phyloP scores from a whole-genome alignment of 1,139 yeast genomes.

The Hansenula lynferdii region DNA sequence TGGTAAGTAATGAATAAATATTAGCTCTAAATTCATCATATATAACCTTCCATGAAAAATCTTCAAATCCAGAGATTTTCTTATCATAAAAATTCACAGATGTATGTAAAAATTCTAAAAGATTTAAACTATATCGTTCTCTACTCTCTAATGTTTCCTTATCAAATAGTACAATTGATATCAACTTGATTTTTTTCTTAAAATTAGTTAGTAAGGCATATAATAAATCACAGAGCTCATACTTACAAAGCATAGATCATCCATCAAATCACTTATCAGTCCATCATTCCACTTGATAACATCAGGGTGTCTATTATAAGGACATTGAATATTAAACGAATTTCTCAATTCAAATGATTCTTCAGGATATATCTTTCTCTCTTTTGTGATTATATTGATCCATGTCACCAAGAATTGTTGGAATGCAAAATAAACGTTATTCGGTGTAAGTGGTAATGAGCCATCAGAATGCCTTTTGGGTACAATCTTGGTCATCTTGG shows the following conservation, averaged over 20 bases:
- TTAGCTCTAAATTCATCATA: conserved; percentile 16
- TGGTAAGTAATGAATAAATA: conserved; percentile 10
- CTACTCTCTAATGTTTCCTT: conserved; percentile 4
- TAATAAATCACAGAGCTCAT: neutral
- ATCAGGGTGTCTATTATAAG: conserved; percentile 17
- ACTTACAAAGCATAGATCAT: conserved; percentile 5
- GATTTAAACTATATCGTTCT: conserved; percentile 15
- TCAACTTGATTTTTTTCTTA: conserved; percentile 5
- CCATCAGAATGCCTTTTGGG: conserved; percentile 1
- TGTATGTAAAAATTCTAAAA: conserved; percentile 11
- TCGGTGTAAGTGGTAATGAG: conserved; percentile 6
- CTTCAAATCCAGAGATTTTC: neutral
- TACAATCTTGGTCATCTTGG: neutral
- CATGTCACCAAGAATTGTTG: conserved; percentile 15
- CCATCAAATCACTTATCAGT: conserved; percentile 4
- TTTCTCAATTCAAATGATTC: conserved; percentile 14
- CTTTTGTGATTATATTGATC: conserved; percentile 18
- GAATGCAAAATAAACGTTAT: conserved; percentile 10
- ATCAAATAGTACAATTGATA: conserved; percentile 5
- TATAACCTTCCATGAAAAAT: conserved; percentile 7
- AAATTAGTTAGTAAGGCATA: neutral
- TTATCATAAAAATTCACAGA: conserved; percentile 6
- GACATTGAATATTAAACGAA: conserved; percentile 15
- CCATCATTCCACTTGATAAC: conserved; percentile 15
- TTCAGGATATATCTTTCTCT: conserved; percentile 16